Evolutionary conservation across 345 rosid genomes (phyloP).

Genomic region (Citrus trifoliata): DNA sequence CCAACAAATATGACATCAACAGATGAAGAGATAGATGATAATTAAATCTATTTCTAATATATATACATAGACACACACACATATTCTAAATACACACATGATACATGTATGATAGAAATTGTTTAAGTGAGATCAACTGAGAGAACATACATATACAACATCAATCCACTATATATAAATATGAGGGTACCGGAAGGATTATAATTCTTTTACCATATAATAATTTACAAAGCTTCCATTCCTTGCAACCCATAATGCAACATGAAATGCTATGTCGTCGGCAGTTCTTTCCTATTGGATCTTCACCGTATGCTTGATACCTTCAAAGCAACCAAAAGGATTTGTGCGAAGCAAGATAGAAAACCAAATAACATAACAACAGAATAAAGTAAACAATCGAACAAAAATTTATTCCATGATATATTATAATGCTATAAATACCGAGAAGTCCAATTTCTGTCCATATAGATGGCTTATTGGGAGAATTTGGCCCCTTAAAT

Average conservation of each 20-base stretch:
- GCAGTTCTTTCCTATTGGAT: neutral
- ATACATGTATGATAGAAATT: too few relatives aligned
- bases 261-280: constrained; percentile 13
- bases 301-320: constrained; percentile 12
- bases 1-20: too few relatives aligned
- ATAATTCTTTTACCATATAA: constrained; percentile 1
- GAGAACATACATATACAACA: too few relatives aligned
- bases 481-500: constrained; percentile 36
- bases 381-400: neutral
- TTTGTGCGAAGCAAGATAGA: neutral
- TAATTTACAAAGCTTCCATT: constrained; percentile 18
- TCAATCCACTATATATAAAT: too few relatives aligned
- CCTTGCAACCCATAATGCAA: constrained; percentile 15
- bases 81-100: too few relatives aligned
- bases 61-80: too few relatives aligned
- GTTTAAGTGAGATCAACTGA: too few relatives aligned
- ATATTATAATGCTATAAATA: neutral
- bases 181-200: too few relatives aligned
- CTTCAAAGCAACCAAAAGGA: neutral
- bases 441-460: constrained; percentile 39
- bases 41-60: too few relatives aligned
- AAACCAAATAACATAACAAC: neutral
- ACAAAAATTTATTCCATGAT: neutral
- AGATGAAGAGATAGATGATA: too few relatives aligned
- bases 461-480: constrained; percentile 41